Percentiles rank a stretch among this genome's conserved stretches.
phyloP scores from a whole-genome alignment of 352 stramenopile genomes.

The Halophytophthora polymorphica region DNA sequence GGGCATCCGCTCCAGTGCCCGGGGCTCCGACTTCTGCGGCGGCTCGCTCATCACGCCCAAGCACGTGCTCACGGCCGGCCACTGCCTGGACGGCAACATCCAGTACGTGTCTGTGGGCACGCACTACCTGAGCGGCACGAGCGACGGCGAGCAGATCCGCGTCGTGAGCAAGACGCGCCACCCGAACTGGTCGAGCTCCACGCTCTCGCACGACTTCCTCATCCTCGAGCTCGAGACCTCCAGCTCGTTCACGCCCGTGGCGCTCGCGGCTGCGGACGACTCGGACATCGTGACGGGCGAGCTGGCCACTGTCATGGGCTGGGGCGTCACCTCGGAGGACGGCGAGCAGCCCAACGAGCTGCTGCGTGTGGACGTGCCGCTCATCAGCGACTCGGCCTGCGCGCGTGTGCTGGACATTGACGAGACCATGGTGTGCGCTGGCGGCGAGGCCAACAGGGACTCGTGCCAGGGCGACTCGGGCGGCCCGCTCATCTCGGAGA shows the following conservation, averaged over 20 bases:
- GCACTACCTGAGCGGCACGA: conserved; percentile 41
- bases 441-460: conserved; percentile 38
- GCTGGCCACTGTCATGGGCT: conserved; percentile 45
- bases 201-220: conserved; percentile 53
- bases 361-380: conserved; percentile 35
- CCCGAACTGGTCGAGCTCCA: too few species aligned
- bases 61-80: conserved; percentile 59
- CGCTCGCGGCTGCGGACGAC: conserved; percentile 24
- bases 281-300: conserved; percentile 17
- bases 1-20: conserved; percentile 31
- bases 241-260: conserved; percentile 36
- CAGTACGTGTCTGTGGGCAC: conserved; percentile 54
- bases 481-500: conserved; percentile 33
- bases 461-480: conserved; percentile 65
- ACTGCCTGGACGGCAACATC: conserved; percentile 44
- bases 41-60: conserved; percentile 62
- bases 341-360: conserved; percentile 26
- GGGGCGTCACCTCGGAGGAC: conserved; percentile 22
- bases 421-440: conserved; percentile 56
- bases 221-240: conserved; percentile 44
- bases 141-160: conserved; percentile 44
- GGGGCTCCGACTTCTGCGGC: conserved; percentile 44
- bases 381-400: conserved; percentile 45
- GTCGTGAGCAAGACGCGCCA: conserved; percentile 46
- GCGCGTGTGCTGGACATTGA: conserved; percentile 28